Base-by-base conservation (phyloP, 257 asterid species). In the Nicotiana tabacum region DNA sequence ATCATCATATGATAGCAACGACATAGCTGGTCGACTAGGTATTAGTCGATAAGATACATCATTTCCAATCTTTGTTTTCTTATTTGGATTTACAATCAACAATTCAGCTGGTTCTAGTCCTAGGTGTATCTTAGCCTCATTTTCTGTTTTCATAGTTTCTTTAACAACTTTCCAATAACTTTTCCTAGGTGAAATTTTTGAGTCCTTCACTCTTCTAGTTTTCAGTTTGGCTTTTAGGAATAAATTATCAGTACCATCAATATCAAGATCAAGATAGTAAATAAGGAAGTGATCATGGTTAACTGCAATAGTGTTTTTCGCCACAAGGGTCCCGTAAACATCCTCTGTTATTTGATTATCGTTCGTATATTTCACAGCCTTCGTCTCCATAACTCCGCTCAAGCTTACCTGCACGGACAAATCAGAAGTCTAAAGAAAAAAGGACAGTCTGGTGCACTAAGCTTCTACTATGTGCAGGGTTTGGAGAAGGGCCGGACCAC, bases 221-320 rank as follows among this genome's bases (percentile, higher is more conserved):
- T 82, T 82, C 51, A 91, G 48, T 51, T 89, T 86, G 70, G 96
- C 67, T 85, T 88, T 91, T 13, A 92, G 74, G 21, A 91, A 69
- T 32, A 96, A 90, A 85, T 94, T 94, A 0, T 77, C 48, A 11
- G 2, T 46, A 8, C 96, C 96, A 72, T 94, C 98, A 11, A 94
- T 46, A 80, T 94, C 98, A 4, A 94, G 81, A 84, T 94, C 98
- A 3, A 92, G 93, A 79, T 94, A 90, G 84, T 91, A 91, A 3
- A 89, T 89, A 48, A 91, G 79, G 77, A 92, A 93, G 60, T 93
- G 95, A 29, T 93, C 97, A 56, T 92, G 97, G 88, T 90, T 84
- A n/a, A 43, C 56, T 35, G 91, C 97, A 1, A 93, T 29, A 9
- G 86, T 33, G 74, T 93, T 90, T 82, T 89, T 86, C 37, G 97